Evolutionary conservation across 2,329 filamentous ascomycete species (phyloP), one percentile per base, ranked within the genome.

Genomic region (Botrytis sinoallii): DNA sequence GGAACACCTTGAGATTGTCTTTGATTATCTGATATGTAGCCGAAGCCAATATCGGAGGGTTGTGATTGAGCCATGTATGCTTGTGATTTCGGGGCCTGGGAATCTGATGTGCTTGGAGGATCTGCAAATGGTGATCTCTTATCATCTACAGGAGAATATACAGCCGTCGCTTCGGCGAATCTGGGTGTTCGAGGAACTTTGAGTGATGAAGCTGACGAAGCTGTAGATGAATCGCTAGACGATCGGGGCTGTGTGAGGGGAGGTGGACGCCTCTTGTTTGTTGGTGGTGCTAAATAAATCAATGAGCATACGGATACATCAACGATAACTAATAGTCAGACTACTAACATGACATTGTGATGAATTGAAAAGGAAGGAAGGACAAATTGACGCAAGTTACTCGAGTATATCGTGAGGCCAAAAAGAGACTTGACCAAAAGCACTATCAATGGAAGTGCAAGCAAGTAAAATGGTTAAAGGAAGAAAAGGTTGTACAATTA

Each of bases 41-140:
- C 94, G 83, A 98, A 98, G 77, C 95, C 95, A 77, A 97, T 89
- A 84, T 97, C 94, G 74, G 91, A 93, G 46, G 95, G 92, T 81
- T 94, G 91, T 71, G 90, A 85, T 81, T 92, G 88, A 71, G 88
- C 85, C 77, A 86, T 84, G 81, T 88, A 85, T 82, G 86, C 84
- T 78, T 85, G 79, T 65, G 80, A 78, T 75, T 38, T 77, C 79
- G 35, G 5, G 14, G 35, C 25, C 16, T 68, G 16, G 9, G 48
- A 68, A 38, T 57, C 66, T 68, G 66, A 38, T 61, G 86, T 86
- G 76, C 84, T 85, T 60, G 88, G 87, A 66, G 87, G 86, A 75
- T 90, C 87, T 78, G 86, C 85, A 79, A 92, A 92, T 14, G 89
- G 89, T 46, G 86, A 86, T 74, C 82, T 82, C 70, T 79, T 80